A percentile compares a stretch with the other conserved stretches of the same genome.
These are phyloP conservation scores for Rhizopogon sp. DNA, from an alignment of 768 basidiomycete genomes.

Conservation along the genomic window DNA sequence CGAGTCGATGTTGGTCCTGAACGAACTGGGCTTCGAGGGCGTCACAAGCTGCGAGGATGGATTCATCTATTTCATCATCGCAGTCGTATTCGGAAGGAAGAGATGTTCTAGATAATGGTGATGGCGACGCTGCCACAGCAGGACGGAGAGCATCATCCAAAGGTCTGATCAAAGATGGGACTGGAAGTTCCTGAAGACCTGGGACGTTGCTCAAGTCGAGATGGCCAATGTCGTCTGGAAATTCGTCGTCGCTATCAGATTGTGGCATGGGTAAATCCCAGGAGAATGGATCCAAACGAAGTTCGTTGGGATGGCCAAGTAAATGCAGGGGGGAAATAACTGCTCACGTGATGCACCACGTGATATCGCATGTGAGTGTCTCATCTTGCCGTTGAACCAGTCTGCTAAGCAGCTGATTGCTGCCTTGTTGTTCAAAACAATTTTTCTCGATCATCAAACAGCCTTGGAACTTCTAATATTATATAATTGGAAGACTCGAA, in stretches of 20 bases:
- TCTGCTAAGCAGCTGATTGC: too few relatives aligned
- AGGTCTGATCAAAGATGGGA: neutral
- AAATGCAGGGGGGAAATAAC: too few relatives aligned
- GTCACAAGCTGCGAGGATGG: neutral
- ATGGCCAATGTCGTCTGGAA: conserved; percentile 50
- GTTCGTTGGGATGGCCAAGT: too few relatives aligned
- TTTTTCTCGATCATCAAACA: too few relatives aligned
- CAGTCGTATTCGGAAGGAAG: neutral
- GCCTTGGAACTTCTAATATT: too few relatives aligned
- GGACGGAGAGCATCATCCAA: neutral
- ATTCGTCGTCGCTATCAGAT: conserved; percentile 40
- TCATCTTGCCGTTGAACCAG: too few relatives aligned
- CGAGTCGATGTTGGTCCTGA: neutral
- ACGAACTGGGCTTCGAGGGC: neutral
- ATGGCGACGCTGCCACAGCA: neutral
- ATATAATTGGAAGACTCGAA: too few relatives aligned
- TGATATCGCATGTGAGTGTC: too few relatives aligned
- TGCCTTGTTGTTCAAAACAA: too few relatives aligned
- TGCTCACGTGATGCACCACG: too few relatives aligned
- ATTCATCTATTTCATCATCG: neutral
- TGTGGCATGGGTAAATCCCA: conserved; percentile 17
- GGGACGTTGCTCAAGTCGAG: conserved; percentile 40
- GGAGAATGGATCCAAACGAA: too few relatives aligned
- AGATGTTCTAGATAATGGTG: neutral
- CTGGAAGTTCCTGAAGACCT: conserved; percentile 18